These are phyloP conservation scores for Agroathelia rolfsii DNA, from an alignment of 1,284 basidiomycete genomes.

Conservation along the genomic window DNA sequence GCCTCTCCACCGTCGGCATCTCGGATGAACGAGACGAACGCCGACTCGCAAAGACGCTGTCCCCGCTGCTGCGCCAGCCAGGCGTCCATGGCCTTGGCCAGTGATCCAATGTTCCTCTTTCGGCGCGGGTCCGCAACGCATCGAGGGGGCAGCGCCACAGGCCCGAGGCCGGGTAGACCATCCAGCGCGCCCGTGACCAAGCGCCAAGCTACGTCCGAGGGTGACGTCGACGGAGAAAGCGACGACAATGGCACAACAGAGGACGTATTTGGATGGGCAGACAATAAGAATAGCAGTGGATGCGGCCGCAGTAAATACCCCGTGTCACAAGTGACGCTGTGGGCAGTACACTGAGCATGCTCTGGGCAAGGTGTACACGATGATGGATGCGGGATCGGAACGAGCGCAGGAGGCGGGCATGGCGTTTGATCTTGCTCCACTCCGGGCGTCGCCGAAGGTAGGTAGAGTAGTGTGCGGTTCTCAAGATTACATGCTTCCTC, in stretches of 20 bases:
- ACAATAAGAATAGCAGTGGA: constrained; percentile 46
- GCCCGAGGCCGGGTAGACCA: constrained; percentile 71
- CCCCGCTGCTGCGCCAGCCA: constrained; percentile 66
- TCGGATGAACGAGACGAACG: constrained; percentile 17
- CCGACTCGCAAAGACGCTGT: constrained; percentile 51
- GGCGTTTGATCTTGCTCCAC: constrained; percentile 27
- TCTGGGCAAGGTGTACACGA: constrained; percentile 81
- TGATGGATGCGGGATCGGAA: constrained; percentile 53
- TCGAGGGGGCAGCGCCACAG: constrained; percentile 69
- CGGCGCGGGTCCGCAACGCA: constrained; percentile 80
- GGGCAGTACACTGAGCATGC: constrained; percentile 66
- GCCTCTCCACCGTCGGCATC: constrained; percentile 56
- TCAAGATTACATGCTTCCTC: constrained; percentile 51
- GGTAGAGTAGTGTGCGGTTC: constrained; percentile 35
- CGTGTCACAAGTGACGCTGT: constrained; percentile 58
- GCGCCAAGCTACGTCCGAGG: constrained; percentile 35
- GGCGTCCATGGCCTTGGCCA: constrained; percentile 68
- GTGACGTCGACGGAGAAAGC: constrained; percentile 27
- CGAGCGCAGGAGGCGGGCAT: constrained; percentile 43
- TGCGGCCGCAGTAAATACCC: constrained; percentile 68
- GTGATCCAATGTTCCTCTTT: constrained; percentile 65
- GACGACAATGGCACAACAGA: constrained; percentile 27
- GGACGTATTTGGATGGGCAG: constrained; percentile 25
- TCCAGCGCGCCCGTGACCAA: constrained; percentile 39
- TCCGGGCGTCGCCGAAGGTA: constrained; percentile 14